These are phyloP conservation scores for Suillus americanus DNA, from an alignment of 768 basidiomycete genomes.

Conservation along the genomic window DNA sequence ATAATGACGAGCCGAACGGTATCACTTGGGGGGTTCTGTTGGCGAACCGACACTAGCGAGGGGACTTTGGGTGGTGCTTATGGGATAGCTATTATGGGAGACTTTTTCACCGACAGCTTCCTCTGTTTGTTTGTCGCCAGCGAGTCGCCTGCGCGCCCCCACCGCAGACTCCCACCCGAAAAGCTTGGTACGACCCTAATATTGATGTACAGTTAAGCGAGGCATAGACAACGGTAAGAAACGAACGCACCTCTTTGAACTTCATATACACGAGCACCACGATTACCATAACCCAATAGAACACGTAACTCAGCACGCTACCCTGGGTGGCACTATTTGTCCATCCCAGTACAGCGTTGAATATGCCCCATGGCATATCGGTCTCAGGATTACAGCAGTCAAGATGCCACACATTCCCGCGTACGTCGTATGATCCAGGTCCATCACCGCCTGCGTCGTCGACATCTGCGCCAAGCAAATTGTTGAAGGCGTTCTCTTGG, in stretches of 20 bases:
- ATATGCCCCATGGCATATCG: slow-evolving; percentile 73
- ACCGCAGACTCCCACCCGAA: slow-evolving; percentile 57
- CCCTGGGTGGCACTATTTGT: slow-evolving; percentile 83
- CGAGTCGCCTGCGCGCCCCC: slow-evolving; percentile 34
- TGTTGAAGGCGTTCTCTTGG: slow-evolving; percentile 65
- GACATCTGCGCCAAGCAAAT: slow-evolving; percentile 68
- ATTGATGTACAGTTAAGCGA: neutral
- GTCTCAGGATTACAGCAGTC: slow-evolving; percentile 72
- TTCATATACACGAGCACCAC: slow-evolving; percentile 65
- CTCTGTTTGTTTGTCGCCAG: slow-evolving; percentile 20
- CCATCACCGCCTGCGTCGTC: slow-evolving; percentile 71
- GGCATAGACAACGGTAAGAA: neutral
- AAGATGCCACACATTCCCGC: slow-evolving; percentile 86
- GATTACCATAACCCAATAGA: slow-evolving; percentile 90
- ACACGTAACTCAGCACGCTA: slow-evolving; percentile 80
- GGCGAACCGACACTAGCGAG: neutral
- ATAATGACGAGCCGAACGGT: neutral
- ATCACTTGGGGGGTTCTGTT: neutral
- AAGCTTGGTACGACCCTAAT: slow-evolving; percentile 62
- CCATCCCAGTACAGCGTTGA: slow-evolving; percentile 87
- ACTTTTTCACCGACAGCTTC: neutral
- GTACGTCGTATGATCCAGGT: slow-evolving; percentile 81
- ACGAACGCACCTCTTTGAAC: slow-evolving; percentile 48
- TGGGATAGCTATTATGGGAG: neutral
- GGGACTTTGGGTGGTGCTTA: neutral